Conservation (phyloP, 2,329 filamentous ascomycete genomes). For the Colletotrichum abscissum region DNA sequence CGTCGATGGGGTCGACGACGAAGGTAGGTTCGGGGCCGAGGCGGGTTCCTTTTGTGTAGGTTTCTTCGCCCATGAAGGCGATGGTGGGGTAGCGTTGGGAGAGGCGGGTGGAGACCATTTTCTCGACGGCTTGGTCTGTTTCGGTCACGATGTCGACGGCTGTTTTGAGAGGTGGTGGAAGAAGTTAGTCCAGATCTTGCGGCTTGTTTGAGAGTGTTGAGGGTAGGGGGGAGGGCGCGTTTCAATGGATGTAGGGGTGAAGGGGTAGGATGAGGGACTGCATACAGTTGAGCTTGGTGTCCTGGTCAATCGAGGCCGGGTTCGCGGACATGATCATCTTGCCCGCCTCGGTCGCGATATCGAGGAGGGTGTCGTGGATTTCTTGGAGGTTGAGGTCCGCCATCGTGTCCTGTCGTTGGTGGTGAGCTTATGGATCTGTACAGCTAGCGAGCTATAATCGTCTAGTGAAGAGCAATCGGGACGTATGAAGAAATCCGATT, state of each 20-base stretch:
- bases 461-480: fast-evolving
- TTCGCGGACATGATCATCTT: slow-evolving; percentile 72
- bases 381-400: slow-evolving; percentile 68
- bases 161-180: slow-evolving; percentile 42
- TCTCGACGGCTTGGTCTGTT: slow-evolving; percentile 73
- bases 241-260: background rate
- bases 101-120: slow-evolving; percentile 67
- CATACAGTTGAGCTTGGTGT: slow-evolving; percentile 74
- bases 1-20: slow-evolving; percentile 85
- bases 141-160: slow-evolving; percentile 78
- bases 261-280: background rate
- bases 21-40: slow-evolving; percentile 78
- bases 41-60: slow-evolving; percentile 73
- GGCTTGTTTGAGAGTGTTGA: background rate
- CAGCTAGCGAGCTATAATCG: background rate
- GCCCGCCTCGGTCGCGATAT: slow-evolving; percentile 72
- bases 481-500: background rate
- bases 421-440: background rate
- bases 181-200: background rate
- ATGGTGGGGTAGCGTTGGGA: slow-evolving; percentile 64
- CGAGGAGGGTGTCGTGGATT: slow-evolving; percentile 70
- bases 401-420: slow-evolving; percentile 51
- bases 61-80: slow-evolving; percentile 81
- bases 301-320: slow-evolving; percentile 66
- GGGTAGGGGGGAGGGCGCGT: background rate